Base-by-base conservation (phyloP, 805 yeast species). In the Myxozyma neotropica region DNA sequence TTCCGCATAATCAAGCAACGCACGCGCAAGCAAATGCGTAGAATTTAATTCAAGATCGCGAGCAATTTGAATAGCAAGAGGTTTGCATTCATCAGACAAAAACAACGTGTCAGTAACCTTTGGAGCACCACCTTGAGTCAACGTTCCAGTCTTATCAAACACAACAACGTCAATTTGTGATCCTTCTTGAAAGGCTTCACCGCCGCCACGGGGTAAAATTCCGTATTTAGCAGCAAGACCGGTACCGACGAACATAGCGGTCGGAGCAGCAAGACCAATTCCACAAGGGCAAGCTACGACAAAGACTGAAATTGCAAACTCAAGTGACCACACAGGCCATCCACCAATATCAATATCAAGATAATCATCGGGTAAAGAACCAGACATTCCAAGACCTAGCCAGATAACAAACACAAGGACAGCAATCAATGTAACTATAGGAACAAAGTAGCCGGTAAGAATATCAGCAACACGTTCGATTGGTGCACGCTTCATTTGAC, bases 231-330 rank as follows among this genome's bases (percentile, higher is more conserved):
- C 94, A 38, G 92, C 90, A 52, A 88, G 71, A 0, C 93, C 90
- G 17, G 89, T 78, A 1, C 94, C 94, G 12, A 88, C 90, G 75
- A 85, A 87, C 42, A 88, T 71, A 0, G 94, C 93, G 1, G 93
- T 87, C 1, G 94, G 94, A 1, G 93, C 94, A 24, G 94, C 94
- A 23, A 88, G 75, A 1, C 93, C 94, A 66, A 88, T 82, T 1
- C 93, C 95, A 76, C 94, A 88, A 1, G 95, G 95, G 70, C 95
- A 88, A 0, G 93, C 93, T 52, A 88, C 83, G 1, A 88, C 93
- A 73, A 88, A 87, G 1, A 88, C 93, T 0, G 92, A 82, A 64
- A 88, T 85, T 1, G 91, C 83, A 72, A 88, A 88, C 66, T 87
- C 85, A 57, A 88, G 76, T 0, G 92, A 84, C 91, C 93, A 88